phyloP scores from a whole-genome alignment of 768 basidiomycete genomes.

The Russula ochroleuca region DNA sequence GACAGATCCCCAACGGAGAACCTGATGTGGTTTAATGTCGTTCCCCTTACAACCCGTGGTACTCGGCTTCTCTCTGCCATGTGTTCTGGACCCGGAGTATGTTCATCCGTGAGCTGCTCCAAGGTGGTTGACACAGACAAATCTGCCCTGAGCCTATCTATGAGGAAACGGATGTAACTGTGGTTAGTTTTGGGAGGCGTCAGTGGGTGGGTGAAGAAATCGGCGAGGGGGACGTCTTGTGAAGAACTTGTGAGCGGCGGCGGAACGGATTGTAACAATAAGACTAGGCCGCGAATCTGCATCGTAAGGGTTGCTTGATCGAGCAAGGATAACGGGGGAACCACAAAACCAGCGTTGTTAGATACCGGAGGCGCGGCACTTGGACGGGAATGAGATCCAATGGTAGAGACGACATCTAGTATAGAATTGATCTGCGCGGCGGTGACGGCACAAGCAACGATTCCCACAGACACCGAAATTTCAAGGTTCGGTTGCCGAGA shows the following conservation, averaged over 20 bases:
- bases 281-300: constrained; percentile 43
- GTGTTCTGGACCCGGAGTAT: background rate
- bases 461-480: constrained; percentile 19
- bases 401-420: constrained; percentile 34
- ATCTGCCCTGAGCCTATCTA: constrained; percentile 30
- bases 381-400: constrained; percentile 28
- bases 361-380: constrained; percentile 17
- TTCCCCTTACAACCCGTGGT: constrained; percentile 17
- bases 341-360: constrained; percentile 27
- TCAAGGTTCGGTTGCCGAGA: constrained; percentile 20
- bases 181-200: constrained; percentile 47
- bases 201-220: constrained; percentile 59
- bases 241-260: constrained; percentile 13
- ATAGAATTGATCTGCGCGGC: constrained; percentile 20
- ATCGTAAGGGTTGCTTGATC: constrained; percentile 36
- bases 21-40: constrained; percentile 18
- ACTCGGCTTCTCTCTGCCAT: constrained; percentile 4
- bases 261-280: constrained; percentile 40
- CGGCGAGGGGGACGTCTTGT: constrained; percentile 23
- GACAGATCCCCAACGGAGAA: constrained; percentile 51
- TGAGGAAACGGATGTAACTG: constrained; percentile 48
- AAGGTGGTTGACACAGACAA: constrained; percentile 22
- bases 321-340: constrained; percentile 29
- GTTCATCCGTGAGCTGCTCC: constrained; percentile 10
- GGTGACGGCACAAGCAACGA: constrained; percentile 27